These are phyloP conservation scores for Cordia subcordata DNA, from an alignment of 257 asterid species.

Conservation along the genomic window DNA sequence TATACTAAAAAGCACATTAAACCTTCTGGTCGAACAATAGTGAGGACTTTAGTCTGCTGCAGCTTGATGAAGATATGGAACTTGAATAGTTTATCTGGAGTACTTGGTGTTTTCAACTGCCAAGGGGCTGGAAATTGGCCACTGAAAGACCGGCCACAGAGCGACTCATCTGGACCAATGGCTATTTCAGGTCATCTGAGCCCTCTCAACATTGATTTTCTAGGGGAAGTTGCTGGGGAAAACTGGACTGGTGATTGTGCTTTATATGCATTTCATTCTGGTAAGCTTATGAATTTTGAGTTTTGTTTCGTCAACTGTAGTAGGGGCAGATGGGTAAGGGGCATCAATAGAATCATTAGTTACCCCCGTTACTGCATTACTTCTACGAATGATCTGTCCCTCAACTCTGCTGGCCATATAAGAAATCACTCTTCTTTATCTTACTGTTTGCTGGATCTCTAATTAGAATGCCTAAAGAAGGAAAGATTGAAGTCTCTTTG, in stretches of 20 bases:
- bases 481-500: constrained; percentile 32
- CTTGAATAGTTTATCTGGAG: constrained; percentile 54
- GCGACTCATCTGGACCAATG: background rate
- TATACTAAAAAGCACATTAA: background rate
- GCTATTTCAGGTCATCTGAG: constrained; percentile 32
- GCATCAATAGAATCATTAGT: no score
- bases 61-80: constrained; percentile 78
- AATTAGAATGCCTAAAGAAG: constrained; percentile 28
- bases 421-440: no score
- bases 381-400: no score
- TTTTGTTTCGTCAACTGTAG: no score
- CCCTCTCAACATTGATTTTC: constrained; percentile 45
- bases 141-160: constrained; percentile 31
- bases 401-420: no score
- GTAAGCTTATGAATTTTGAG: constrained; percentile 15
- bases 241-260: constrained; percentile 44
- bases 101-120: constrained; percentile 65
- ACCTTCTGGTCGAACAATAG: background rate
- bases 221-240: constrained; percentile 46
- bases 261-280: constrained; percentile 41
- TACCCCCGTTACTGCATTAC: no score
- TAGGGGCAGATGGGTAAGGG: no score
- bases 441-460: constrained; percentile 22
- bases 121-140: constrained; percentile 70
- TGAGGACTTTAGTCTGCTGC: constrained; percentile 1